Conservation (phyloP, 2,329 filamentous ascomycete genomes). For the Scedosporium dehoogii region DNA sequence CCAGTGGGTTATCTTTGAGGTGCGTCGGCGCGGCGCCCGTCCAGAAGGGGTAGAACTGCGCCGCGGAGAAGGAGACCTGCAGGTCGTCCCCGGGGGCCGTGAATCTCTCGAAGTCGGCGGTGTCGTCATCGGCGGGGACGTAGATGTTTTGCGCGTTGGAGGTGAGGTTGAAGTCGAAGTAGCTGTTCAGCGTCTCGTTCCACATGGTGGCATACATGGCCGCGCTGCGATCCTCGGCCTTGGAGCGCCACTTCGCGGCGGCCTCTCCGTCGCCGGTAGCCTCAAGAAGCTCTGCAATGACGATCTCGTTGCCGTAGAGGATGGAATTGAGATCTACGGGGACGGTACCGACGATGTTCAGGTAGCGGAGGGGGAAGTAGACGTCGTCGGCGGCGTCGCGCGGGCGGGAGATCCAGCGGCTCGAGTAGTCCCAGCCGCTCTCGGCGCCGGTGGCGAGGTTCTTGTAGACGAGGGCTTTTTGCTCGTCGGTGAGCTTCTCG, state of each 20-base stretch:
- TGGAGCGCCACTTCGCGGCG: conserved; percentile 36
- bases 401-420: conserved; percentile 48
- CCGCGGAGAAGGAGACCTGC: conserved; percentile 47
- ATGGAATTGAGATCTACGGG: conserved; percentile 61
- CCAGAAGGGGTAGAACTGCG: conserved; percentile 62
- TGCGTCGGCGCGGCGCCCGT: conserved; percentile 49
- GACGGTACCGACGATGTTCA: conserved; percentile 48
- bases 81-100: conserved; percentile 38
- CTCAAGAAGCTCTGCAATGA: conserved; percentile 45
- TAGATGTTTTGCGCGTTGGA: conserved; percentile 45
- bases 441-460: conserved; percentile 58
- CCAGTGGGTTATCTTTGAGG: conserved; percentile 48
- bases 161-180: conserved; percentile 62
- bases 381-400: conserved; percentile 47
- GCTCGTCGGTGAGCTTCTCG: conserved; percentile 36
- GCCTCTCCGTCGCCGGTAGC: conserved; percentile 38
- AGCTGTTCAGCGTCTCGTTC: conserved; percentile 52
- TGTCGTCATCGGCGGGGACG: conserved; percentile 36
- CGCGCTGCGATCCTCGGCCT: conserved; percentile 43
- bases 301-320: conserved; percentile 54
- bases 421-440: conserved; percentile 54
- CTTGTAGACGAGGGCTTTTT: conserved; percentile 44
- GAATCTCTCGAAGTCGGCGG: conserved; percentile 16
- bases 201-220: conserved; percentile 56
- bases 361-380: conserved; percentile 55